Conservation (phyloP, 495 filamentous ascomycete species). For the Bacidia rubella region DNA sequence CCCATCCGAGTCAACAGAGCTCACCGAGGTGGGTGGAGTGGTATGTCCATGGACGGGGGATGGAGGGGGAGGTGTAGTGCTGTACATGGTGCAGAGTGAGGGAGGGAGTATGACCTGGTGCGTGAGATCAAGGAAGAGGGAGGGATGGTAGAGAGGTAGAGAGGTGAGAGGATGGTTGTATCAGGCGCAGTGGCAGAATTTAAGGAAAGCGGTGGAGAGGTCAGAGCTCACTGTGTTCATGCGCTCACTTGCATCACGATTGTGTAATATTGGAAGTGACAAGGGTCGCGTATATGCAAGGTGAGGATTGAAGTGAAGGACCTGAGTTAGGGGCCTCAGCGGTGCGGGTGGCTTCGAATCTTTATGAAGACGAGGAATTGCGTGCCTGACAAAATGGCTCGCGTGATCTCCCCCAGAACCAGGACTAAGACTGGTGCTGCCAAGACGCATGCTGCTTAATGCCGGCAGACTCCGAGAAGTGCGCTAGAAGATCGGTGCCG, state of each 20-base stretch:
- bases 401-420: too few relatives aligned
- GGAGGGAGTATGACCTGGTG: neutral
- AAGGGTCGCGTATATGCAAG: neutral
- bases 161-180: neutral
- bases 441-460: too few relatives aligned
- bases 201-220: too few relatives aligned
- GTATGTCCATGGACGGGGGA: neutral
- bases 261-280: neutral
- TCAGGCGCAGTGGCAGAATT: neutral
- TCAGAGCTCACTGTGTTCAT: neutral
- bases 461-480: too few relatives aligned
- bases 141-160: neutral
- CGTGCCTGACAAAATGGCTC: neutral
- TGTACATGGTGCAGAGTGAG: neutral
- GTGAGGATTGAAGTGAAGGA: too few relatives aligned
- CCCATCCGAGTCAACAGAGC: neutral
- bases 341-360: too few relatives aligned
- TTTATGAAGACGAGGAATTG: neutral
- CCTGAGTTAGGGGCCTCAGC: too few relatives aligned
- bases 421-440: too few relatives aligned
- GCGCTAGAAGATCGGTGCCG: too few relatives aligned
- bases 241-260: neutral
- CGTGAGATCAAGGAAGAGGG: neutral
- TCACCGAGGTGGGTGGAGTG: constrained; percentile 6
- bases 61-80: neutral